Evolutionary conservation across 306 rosid genomes (phyloP).

Genomic region (Lagenaria siceraria): DNA sequence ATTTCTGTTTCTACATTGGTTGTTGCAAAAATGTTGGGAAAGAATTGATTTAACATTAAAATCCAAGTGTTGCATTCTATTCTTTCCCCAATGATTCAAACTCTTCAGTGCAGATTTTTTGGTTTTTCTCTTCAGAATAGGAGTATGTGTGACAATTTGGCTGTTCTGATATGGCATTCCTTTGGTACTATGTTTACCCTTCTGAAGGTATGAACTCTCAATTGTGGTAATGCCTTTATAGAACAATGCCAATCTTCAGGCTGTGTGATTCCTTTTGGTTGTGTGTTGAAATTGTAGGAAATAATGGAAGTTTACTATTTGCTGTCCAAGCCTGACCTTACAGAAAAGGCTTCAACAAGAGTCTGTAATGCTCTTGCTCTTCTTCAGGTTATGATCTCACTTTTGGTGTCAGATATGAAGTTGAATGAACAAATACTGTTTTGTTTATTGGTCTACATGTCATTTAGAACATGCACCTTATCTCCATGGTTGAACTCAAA

Average conservation of each 20-base stretch:
- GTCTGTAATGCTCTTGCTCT: slow-evolving; percentile 26
- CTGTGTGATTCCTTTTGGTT: neutral
- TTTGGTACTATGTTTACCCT: slow-evolving; percentile 16
- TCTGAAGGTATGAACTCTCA: slow-evolving; percentile 16
- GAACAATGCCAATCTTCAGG: neutral
- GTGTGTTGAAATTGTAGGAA: slow-evolving; percentile 17
- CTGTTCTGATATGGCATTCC: slow-evolving; percentile 30
- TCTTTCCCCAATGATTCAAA: neutral
- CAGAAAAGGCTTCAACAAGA: slow-evolving; percentile 9
- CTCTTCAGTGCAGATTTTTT: neutral
- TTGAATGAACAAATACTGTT: neutral
- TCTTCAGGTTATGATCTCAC: slow-evolving; percentile 20
- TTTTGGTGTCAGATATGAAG: neutral
- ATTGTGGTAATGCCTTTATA: neutral
- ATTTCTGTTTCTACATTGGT: neutral
- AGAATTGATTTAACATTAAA: neutral
- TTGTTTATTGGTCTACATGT: neutral
- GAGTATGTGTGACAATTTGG: slow-evolving; percentile 16
- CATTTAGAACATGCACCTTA: neutral
- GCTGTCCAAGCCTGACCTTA: slow-evolving; percentile 15
- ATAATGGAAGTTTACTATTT: slow-evolving; percentile 15
- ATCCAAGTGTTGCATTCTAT: neutral
- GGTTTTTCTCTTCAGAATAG: slow-evolving; percentile 10
- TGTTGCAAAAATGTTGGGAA: neutral
- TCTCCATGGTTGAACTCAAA: neutral